These are phyloP conservation scores for Tranzscheliella williamsii DNA, from an alignment of 1,284 basidiomycete genomes.

Conservation along the genomic window DNA sequence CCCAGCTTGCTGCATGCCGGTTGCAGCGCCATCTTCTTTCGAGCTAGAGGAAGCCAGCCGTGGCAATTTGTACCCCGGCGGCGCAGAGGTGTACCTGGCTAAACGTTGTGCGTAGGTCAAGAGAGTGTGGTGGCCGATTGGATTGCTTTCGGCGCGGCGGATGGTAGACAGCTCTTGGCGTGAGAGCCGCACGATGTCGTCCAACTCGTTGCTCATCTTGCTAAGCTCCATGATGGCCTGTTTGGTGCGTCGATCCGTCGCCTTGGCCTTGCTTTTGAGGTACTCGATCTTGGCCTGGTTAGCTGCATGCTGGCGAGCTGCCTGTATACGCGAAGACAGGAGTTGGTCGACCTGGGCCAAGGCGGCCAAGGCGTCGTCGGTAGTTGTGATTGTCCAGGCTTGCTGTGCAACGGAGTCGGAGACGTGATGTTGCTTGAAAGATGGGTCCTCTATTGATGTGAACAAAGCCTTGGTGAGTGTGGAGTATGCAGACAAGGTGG, in stretches of 20 bases:
- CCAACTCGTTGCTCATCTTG: slow-evolving; percentile 28
- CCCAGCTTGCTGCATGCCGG: slow-evolving; percentile 2
- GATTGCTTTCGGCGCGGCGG: slow-evolving; percentile 28
- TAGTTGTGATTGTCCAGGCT: slow-evolving; percentile 7
- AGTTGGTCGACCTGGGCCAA: slow-evolving; percentile 18
- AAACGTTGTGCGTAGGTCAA: slow-evolving; percentile 44
- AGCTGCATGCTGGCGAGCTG: slow-evolving; percentile 28
- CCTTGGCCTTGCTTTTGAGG: slow-evolving; percentile 16
- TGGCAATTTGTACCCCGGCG: slow-evolving; percentile 42
- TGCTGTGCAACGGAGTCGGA: slow-evolving; percentile 11
- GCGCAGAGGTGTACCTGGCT: slow-evolving; percentile 44
- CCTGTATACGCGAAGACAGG: slow-evolving; percentile 12
- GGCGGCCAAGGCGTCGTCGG: slow-evolving; percentile 6
- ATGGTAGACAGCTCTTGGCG: slow-evolving; percentile 24
- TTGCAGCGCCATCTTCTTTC: not conserved
- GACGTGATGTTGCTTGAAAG: not conserved
- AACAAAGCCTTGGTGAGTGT: slow-evolving; percentile 33
- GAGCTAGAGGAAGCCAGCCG: slow-evolving; percentile 2
- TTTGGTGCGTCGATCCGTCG: slow-evolving; percentile 24
- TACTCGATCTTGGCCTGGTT: slow-evolving; percentile 30
- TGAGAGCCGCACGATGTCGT: slow-evolving; percentile 23
- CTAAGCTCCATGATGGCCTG: slow-evolving; percentile 29
- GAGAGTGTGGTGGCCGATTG: slow-evolving; percentile 19
- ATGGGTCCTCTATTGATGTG: slow-evolving; percentile 21
- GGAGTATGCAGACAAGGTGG: slow-evolving; percentile 30